Base-by-base conservation (phyloP, 345 rosid genomes). In the Rhodamnia argentea region DNA sequence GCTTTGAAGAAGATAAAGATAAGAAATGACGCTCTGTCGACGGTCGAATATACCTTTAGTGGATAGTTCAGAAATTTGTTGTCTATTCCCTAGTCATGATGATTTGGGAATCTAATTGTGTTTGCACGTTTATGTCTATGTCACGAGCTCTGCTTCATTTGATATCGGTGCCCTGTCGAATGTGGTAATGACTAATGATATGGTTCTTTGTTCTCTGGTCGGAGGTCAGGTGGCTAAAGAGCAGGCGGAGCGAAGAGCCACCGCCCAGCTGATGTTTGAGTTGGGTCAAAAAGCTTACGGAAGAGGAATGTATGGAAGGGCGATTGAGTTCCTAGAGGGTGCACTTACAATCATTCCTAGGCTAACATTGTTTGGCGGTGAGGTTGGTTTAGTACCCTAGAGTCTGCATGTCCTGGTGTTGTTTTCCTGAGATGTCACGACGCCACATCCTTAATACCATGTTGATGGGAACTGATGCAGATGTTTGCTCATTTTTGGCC, bases 211-310 rank as follows among this genome's bases (percentile, higher is more conserved):
- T 5, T 78, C 51, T 84, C 37, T 13, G 81, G 29, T 52, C 70
- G 10, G 83, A 70, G 90, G 88, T 86, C 93, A 97, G 99, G 98
- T 95, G 60, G 99, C 99, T 59, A 89, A 92, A 87, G 99, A 97
- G 88, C 99, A 95, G 90, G 98, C 96, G 37, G 98, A 97, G 93
- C 92, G 95, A 86, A 92, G 99, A 90, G 93, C 89, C 60, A 97
- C 98, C 14, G 99, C 99, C 13, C 91, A 97, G 84, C 88, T 96
- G 91, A 97, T 97, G 98, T 97, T 95, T 85, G 99, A 97, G 18
- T 88, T 97, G 86, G 99, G 98, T 40, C 98, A 96, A 86, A 97
- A 92, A 87, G 99, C 98, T 87, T 97, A 96, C 42, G 99, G 96
- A n/a, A 94, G 89, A 90, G 99, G 98, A 62, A 95, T 91, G 97